phyloP scores from a whole-genome alignment of 73 alveolate genomes.

The Paramecium caudatum region DNA sequence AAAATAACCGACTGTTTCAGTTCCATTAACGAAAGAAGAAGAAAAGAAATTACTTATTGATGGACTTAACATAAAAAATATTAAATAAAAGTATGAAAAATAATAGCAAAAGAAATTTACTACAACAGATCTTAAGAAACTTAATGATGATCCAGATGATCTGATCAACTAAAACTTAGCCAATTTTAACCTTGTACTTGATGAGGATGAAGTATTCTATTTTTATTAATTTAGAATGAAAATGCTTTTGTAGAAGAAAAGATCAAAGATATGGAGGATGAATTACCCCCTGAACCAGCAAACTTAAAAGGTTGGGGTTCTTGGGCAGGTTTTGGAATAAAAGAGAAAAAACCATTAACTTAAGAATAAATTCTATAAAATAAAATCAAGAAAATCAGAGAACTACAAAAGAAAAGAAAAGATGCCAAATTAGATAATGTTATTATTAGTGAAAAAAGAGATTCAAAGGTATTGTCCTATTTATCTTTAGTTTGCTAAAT shows the following conservation, averaged over 20 bases:
- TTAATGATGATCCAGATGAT: conserved; percentile 27
- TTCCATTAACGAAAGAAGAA: not conserved
- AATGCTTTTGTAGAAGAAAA: conserved; percentile 39
- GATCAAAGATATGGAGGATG: conserved; percentile 38
- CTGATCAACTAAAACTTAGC: conserved; percentile 19
- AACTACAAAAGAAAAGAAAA: conserved; percentile 28
- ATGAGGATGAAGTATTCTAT: conserved; percentile 45
- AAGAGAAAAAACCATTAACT: conserved; percentile 48
- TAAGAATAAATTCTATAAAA: conserved; percentile 20
- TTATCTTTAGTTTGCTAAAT: not conserved
- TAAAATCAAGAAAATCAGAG: conserved; percentile 57
- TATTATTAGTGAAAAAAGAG: conserved; percentile 62
- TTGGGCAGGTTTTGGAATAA: conserved; percentile 65
- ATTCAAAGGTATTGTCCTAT: not conserved
- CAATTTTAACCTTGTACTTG: conserved; percentile 50
- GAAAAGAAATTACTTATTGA: conserved; percentile 38
- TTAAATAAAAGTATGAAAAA: conserved; percentile 42
- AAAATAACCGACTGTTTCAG: not conserved
- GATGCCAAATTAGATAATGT: conserved; percentile 66
- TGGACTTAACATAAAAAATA: conserved; percentile 57
- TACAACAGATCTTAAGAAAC: conserved; percentile 22
- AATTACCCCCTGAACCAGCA: conserved; percentile 12
- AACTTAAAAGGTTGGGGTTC: conserved; percentile 58
- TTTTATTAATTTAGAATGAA: conserved; percentile 27
- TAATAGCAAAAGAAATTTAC: conserved; percentile 3